A percentile compares a stretch with the other conserved stretches of the same genome.
Evolutionary conservation across 352 stramenopile genomes (phyloP).

Genomic region (Phytophthora tentaculata): DNA sequence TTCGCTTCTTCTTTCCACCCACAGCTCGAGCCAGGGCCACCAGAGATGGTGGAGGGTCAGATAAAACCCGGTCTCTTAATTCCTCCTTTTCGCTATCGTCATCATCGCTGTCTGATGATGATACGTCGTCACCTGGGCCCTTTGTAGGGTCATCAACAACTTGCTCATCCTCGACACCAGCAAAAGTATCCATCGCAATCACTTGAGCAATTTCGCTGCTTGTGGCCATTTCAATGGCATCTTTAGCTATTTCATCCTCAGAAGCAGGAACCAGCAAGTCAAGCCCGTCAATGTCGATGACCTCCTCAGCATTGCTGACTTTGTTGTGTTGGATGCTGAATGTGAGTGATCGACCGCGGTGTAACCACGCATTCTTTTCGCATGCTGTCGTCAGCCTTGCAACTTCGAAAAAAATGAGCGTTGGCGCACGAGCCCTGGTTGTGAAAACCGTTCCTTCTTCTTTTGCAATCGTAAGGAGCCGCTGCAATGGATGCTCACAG

Average conservation of each 20-base stretch:
- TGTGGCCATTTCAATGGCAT: constrained; percentile 77
- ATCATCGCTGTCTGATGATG: constrained; percentile 31
- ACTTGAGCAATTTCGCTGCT: constrained; percentile 79
- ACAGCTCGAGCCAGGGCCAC: constrained; percentile 33
- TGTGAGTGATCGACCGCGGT: constrained; percentile 50
- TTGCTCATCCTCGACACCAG: constrained; percentile 45
- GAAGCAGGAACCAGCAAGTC: constrained; percentile 18
- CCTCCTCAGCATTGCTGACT: constrained; percentile 23
- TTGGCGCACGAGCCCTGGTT: constrained; percentile 84
- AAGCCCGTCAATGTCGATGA: constrained; percentile 24
- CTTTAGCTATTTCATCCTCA: constrained; percentile 40
- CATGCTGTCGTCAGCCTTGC: constrained; percentile 46
- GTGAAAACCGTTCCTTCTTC: constrained; percentile 87
- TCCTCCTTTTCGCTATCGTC: constrained; percentile 50
- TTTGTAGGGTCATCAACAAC: constrained; percentile 29
- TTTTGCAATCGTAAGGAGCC: constrained; percentile 66
- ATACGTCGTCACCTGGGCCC: constrained; percentile 22
- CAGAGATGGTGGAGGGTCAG: constrained; percentile 50
- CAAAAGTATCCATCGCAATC: constrained; percentile 60
- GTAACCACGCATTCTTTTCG: constrained; percentile 61
- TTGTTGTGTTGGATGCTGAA: constrained; percentile 44
- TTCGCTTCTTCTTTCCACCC: constrained; percentile 48
- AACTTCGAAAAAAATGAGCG: constrained; percentile 87
- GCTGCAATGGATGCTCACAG: constrained; percentile 66
- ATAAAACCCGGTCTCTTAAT: constrained; percentile 61